Percentiles rank a stretch among this genome's conserved stretches.
Evolutionary conservation across 257 asterid species (phyloP).

Genomic region (Linderniella brevidens): DNA sequence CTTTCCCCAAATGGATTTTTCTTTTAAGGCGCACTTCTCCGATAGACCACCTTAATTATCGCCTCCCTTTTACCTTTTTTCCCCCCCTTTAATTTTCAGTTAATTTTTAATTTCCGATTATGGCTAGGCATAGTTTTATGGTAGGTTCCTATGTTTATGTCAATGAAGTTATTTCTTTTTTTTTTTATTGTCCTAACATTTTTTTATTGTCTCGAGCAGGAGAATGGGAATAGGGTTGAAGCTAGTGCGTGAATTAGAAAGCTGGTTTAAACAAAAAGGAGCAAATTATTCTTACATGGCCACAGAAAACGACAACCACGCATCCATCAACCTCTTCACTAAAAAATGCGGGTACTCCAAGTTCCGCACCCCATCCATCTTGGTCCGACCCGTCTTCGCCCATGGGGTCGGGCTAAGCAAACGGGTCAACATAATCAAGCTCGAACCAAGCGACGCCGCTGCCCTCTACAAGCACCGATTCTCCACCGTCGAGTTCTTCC

Average conservation of each 20-base stretch:
- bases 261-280: conserved; percentile 3
- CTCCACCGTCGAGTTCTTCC: conserved; percentile 7
- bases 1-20: too few species aligned
- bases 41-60: too few species aligned
- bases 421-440: neutral
- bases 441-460: conserved; percentile 6
- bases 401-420: neutral
- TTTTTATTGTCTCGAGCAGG: neutral
- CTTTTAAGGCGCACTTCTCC: too few species aligned
- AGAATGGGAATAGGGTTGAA: conserved; percentile 9
- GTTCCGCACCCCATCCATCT: conserved; percentile 5
- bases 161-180: too few species aligned
- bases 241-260: conserved; percentile 2
- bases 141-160: too few species aligned
- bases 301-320: conserved; percentile 5
- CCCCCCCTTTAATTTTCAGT: too few species aligned
- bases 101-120: too few species aligned
- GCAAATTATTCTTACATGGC: conserved; percentile 9
- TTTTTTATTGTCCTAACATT: too few species aligned
- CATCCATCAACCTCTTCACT: conserved; percentile 6
- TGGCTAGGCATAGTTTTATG: too few species aligned
- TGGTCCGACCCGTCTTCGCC: conserved; percentile 8
- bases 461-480: conserved; percentile 4
- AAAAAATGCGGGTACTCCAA: conserved; percentile 4
- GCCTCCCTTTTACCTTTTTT: too few species aligned